Evolutionary conservation across 192 early-diverging fungal species (phyloP).

Genomic region (Geranomyces michiganensis): DNA sequence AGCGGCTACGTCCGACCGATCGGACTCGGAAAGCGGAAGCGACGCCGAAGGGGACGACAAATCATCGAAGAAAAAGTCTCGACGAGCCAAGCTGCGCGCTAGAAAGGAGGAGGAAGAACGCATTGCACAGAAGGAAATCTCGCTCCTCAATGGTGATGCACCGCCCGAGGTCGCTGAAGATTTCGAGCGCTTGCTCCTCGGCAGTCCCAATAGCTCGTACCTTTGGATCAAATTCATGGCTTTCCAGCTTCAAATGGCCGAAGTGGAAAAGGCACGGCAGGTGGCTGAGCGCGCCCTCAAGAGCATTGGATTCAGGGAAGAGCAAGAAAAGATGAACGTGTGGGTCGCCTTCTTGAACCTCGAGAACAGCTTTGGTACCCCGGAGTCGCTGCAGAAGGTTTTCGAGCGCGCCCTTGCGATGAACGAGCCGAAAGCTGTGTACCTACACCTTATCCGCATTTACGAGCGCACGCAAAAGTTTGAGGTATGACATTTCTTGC

Average conservation of each 20-base stretch:
- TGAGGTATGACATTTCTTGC: too few relatives aligned
- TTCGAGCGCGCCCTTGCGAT: slow-evolving; percentile 84
- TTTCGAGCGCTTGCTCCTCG: slow-evolving; percentile 91
- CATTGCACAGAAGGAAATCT: slow-evolving; percentile 51
- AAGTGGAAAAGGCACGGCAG: slow-evolving; percentile 88
- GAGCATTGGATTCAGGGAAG: slow-evolving; percentile 87
- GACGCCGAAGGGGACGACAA: slow-evolving; percentile 49
- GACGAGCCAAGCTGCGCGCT: slow-evolving; percentile 63
- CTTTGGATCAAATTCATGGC: slow-evolving; percentile 99
- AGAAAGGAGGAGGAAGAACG: slow-evolving; percentile 57
- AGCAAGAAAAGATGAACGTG: slow-evolving; percentile 97
- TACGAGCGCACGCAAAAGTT: slow-evolving; percentile 85
- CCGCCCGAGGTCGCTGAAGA: slow-evolving; percentile 73
- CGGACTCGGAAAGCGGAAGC: slow-evolving; percentile 41
- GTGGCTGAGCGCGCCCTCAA: slow-evolving; percentile 94
- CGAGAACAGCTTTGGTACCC: slow-evolving; percentile 92
- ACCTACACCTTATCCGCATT: slow-evolving; percentile 85
- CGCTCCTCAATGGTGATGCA: slow-evolving; percentile 43
- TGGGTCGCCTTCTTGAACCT: slow-evolving; percentile 95
- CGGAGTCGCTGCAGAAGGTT: slow-evolving; percentile 73
- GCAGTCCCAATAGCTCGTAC: slow-evolving; percentile 94
- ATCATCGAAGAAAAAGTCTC: slow-evolving; percentile 45
- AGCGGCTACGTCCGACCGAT: slow-evolving; percentile 25
- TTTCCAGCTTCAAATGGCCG: slow-evolving; percentile 92
- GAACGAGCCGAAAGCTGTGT: slow-evolving; percentile 89